Percentiles rank a stretch among this genome's conserved stretches.
Conservation (phyloP, 495 filamentous ascomycete species). For the Usnea hakonensis region DNA sequence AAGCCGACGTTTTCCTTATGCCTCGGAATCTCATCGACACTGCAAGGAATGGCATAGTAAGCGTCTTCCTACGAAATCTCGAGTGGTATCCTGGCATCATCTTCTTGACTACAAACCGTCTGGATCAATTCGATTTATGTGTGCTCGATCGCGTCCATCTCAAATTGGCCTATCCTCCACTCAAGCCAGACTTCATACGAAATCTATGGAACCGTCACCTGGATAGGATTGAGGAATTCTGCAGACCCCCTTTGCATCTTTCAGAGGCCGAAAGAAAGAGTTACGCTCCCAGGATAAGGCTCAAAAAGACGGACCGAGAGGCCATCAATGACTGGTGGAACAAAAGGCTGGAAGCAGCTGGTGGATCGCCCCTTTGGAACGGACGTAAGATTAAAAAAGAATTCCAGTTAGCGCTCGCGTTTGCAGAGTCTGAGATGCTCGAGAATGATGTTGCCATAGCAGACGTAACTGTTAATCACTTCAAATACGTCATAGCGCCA, state of each 20-base stretch:
- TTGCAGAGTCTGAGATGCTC: constrained; percentile 32
- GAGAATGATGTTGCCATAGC: too few species aligned
- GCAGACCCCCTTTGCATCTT: too few species aligned
- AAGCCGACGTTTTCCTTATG: constrained; percentile 64
- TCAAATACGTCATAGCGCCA: too few species aligned
- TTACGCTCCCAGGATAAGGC: too few species aligned
- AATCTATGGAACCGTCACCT: too few species aligned
- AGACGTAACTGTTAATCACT: too few species aligned
- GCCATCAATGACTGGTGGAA: neutral
- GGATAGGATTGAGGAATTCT: too few species aligned
- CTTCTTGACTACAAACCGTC: constrained; percentile 47
- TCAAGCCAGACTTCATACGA: neutral
- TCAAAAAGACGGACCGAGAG: neutral
- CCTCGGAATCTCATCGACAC: constrained; percentile 33
- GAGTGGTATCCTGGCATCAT: constrained; percentile 52
- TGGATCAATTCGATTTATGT: constrained; percentile 38
- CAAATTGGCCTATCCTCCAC: constrained; percentile 3
- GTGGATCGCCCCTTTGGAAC: constrained; percentile 33
- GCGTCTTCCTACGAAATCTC: constrained; percentile 43
- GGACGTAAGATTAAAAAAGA: constrained; percentile 43
- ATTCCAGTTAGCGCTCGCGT: constrained; percentile 35
- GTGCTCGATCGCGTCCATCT: constrained; percentile 45
- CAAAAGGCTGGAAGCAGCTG: neutral
- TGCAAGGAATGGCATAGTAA: constrained; percentile 22
- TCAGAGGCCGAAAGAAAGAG: too few species aligned